A percentile compares a stretch with the other conserved stretches of the same genome.
Conservation (phyloP, 164 flowering plant genomes). For the Aristolochia californica region DNA sequence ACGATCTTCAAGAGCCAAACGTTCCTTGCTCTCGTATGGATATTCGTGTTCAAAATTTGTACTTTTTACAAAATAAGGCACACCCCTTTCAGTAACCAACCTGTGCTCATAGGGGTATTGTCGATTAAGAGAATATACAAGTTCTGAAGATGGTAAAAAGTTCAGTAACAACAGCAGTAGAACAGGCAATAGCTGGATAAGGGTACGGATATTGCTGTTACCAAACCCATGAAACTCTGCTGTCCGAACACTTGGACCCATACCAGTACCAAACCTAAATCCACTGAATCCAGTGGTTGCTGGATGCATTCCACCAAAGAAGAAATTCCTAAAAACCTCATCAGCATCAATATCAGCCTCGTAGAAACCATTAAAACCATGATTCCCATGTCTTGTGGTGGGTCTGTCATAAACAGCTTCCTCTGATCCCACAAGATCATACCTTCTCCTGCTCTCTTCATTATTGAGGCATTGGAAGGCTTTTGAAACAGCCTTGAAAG, state of each 20-base stretch:
- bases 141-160: slow-evolving; percentile 63
- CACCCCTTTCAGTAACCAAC: slow-evolving; percentile 44
- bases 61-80: slow-evolving; percentile 58
- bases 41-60: slow-evolving; percentile 59
- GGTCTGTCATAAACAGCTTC: slow-evolving; percentile 43
- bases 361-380: slow-evolving; percentile 58
- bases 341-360: slow-evolving; percentile 75
- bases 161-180: slow-evolving; percentile 49
- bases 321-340: slow-evolving; percentile 87
- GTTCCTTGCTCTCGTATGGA: slow-evolving; percentile 33
- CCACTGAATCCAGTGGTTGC: slow-evolving; percentile 53
- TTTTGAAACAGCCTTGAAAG: slow-evolving; percentile 81
- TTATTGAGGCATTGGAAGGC: slow-evolving; percentile 84
- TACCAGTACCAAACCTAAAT: slow-evolving; percentile 52
- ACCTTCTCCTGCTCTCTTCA: slow-evolving; percentile 56
- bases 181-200: slow-evolving; percentile 68
- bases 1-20: slow-evolving; percentile 32
- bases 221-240: slow-evolving; percentile 35
- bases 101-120: slow-evolving; percentile 37
- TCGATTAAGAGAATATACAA: slow-evolving; percentile 44
- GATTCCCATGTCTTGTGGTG: slow-evolving; percentile 14
- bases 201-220: slow-evolving; percentile 30
- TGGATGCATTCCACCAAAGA: slow-evolving; percentile 53
- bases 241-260: slow-evolving; percentile 34
- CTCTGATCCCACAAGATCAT: slow-evolving; percentile 52